Evolutionary conservation across 495 filamentous ascomycete genomes (phyloP), one percentile per base, ranked within the genome.

Genomic region (Staphylotrichum tortipilum): DNA sequence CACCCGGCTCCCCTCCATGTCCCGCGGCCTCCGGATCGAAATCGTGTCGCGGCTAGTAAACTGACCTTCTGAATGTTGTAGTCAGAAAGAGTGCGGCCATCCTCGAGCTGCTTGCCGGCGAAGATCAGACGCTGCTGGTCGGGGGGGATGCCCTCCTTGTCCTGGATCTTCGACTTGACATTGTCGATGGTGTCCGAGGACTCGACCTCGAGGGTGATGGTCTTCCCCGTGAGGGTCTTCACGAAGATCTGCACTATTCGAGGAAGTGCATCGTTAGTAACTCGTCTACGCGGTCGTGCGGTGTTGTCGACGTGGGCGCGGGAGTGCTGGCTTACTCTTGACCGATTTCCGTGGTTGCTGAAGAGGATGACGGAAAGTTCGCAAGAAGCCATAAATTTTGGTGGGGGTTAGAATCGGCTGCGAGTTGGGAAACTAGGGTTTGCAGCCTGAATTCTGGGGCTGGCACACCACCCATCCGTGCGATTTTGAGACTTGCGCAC

Each of bases 1-100:
- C 22, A 17, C 29, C 17, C 22, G 9, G 17, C 14, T 49, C 45
- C 48, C 14, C 8, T 52, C 44, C 28, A 17, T 46, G 17, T 36
- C 26, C 46, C 34, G 39, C 44, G 35, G 47, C 44, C 24, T 12
- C 40, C 47, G 29, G 31, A 42, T 46, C 46, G 40, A 35, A 35
- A 34, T 30, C 33, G 43, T 52, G 30, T 31, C 35, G 26, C 47
- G 17, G 34, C 26, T 26, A 8, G 47, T n/a, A 18, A 41, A 63
- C 81, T 67, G 76, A 91, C 88, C 85, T 98, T 98, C 80, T 98
- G 92, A 76, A 98, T 98, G 79, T 98, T 98, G 84, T 98, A 98
- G 76, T 98, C 92, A 67, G 84, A 89, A 59, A 98, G 81, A 54
- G 92, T 98, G 64, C 92, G 86, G 74, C 92, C 92, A 78, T 98